A percentile compares a stretch with the other conserved stretches of the same genome.
These are phyloP conservation scores for Avena eriantha DNA, from an alignment of 176 grass and related monocot genomes.

Conservation along the genomic window DNA sequence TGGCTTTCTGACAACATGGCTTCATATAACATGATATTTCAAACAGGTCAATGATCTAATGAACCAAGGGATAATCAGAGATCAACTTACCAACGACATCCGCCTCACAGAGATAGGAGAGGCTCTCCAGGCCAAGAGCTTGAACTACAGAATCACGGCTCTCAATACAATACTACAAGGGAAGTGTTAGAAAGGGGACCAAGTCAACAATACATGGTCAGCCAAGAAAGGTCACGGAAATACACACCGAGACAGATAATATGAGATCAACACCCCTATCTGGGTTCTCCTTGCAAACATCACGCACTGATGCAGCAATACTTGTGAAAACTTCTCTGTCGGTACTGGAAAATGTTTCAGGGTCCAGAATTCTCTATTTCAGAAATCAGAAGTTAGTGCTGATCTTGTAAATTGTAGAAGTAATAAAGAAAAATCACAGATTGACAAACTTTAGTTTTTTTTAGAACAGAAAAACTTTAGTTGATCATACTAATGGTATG, in stretches of 20 bases:
- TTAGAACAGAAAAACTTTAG: neutral
- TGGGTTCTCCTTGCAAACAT: slow-evolving; percentile 90
- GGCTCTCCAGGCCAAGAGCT: slow-evolving; percentile 90
- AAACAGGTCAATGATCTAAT: slow-evolving; percentile 19
- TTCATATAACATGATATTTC: neutral
- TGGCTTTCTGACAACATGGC: slow-evolving; percentile 5
- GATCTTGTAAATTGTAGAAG: slow-evolving; percentile 26
- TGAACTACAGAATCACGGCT: slow-evolving; percentile 70
- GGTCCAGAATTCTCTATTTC: slow-evolving; percentile 79
- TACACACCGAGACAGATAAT: slow-evolving; percentile 82
- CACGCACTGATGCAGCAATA: slow-evolving; percentile 82
- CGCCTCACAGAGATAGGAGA: slow-evolving; percentile 85
- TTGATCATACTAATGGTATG: slow-evolving; percentile 27
- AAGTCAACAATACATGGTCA: slow-evolving; percentile 38
- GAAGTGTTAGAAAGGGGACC: slow-evolving; percentile 40
- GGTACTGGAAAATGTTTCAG: slow-evolving; percentile 58
- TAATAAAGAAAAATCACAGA: slow-evolving; percentile 21
- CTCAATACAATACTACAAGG: slow-evolving; percentile 78
- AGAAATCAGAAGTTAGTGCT: slow-evolving; percentile 48
- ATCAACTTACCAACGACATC: slow-evolving; percentile 79
- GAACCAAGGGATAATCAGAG: slow-evolving; percentile 32
- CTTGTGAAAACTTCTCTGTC: slow-evolving; percentile 74
- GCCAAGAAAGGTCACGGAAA: slow-evolving; percentile 15
- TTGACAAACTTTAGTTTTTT: neutral
- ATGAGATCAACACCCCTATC: slow-evolving; percentile 97